These are phyloP conservation scores for Brassica incana DNA, from an alignment of 345 rosid species.

Conservation along the genomic window DNA sequence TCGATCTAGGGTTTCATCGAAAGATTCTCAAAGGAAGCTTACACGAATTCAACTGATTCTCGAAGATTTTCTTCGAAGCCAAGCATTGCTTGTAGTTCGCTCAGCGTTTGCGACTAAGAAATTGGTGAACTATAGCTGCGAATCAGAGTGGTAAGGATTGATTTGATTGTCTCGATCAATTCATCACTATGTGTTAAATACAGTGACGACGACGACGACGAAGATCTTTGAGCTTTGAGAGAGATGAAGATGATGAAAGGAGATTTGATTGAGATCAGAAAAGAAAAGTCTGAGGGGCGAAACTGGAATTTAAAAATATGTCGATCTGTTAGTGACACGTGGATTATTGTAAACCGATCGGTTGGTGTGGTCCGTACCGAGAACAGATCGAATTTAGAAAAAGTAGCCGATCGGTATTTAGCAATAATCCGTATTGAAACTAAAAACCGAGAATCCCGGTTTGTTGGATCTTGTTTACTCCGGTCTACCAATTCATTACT, in stretches of 20 bases:
- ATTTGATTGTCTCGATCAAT: background rate
- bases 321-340: conserved; percentile 18
- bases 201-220: conserved; percentile 18
- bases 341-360: background rate
- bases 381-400: background rate
- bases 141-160: background rate
- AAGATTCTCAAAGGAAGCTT: background rate
- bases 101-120: background rate
- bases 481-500: background rate
- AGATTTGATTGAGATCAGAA: conserved; percentile 5
- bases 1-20: background rate
- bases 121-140: background rate
- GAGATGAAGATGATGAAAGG: background rate
- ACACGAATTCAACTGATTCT: conserved; percentile 30
- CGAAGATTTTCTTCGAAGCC: conserved; percentile 3
- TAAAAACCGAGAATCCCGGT: background rate
- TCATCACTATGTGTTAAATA: conserved; percentile 22
- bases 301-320: background rate
- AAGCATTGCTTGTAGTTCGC: conserved; percentile 31
- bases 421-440: background rate
- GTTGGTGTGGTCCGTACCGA: background rate
- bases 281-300: conserved; percentile 31
- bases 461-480: background rate
- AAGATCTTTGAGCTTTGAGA: background rate
- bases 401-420: background rate